phyloP scores from a whole-genome alignment of 768 basidiomycete genomes.

The Lenzites betulinus region DNA sequence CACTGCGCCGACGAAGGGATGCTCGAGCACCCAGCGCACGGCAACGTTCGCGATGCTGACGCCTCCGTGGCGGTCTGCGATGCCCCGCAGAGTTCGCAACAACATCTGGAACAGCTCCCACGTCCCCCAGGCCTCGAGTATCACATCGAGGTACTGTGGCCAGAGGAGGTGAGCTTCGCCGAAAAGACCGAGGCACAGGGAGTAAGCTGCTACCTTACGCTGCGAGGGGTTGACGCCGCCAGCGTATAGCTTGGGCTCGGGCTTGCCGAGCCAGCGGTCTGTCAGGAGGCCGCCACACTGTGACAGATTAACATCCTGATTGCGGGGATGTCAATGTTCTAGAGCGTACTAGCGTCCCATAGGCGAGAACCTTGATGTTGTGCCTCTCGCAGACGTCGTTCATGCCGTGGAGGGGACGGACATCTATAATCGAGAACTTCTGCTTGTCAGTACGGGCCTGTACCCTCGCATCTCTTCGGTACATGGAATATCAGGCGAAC shows the following conservation, averaged over 20 bases:
- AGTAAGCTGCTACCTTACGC: slow-evolving; percentile 55
- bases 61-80: slow-evolving; percentile 65
- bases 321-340: background rate
- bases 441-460: background rate
- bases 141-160: slow-evolving; percentile 78
- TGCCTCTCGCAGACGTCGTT: slow-evolving; percentile 71
- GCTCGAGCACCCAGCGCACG: slow-evolving; percentile 82
- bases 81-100: slow-evolving; percentile 52
- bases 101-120: slow-evolving; percentile 75
- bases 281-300: slow-evolving; percentile 83
- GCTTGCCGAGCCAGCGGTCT: slow-evolving; percentile 66
- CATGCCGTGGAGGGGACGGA: slow-evolving; percentile 74
- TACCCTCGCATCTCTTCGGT: background rate
- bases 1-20: slow-evolving; percentile 71
- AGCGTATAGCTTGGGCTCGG: slow-evolving; percentile 71
- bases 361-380: slow-evolving; percentile 69
- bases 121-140: slow-evolving; percentile 71
- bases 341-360: slow-evolving; percentile 69
- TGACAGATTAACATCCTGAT: background rate
- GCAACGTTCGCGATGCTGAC: slow-evolving; percentile 75
- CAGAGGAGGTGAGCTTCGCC: background rate
- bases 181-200: background rate
- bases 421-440: slow-evolving; percentile 81
- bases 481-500: slow-evolving; percentile 35
- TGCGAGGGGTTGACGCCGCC: slow-evolving; percentile 73